Base-by-base conservation (phyloP, 75 land plant genomes). In the Pinus albicaulis region DNA sequence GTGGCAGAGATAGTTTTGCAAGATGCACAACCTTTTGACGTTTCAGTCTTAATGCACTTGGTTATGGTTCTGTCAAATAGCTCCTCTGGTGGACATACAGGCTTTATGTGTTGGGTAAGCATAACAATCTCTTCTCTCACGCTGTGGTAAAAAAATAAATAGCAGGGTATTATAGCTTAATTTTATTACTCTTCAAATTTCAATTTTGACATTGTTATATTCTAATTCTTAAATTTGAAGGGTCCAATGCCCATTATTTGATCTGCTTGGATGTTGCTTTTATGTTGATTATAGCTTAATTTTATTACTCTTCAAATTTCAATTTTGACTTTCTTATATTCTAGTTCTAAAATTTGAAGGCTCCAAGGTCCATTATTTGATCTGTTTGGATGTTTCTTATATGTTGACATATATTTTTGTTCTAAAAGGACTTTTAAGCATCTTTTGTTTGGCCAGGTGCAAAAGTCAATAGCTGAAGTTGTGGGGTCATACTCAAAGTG, bases 391-490 rank as follows among this genome's bases (percentile, higher is more conserved):
- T n/a, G 3, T 7, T 38, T 2, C 41, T 68, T 68, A 41, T 19
- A 38, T 68, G 34, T 41, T 38, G 71, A n/a, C n/a, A n/a, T n/a
- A n/a, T n/a, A n/a, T 68, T 16, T 68, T 20, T 8, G 8, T 20
- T 17, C 22, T 38, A 38, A 48, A 48, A 41, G 52, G 52, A 68
- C 8, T 68, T 68, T 7, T 41, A 41, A 38, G n/a, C n/a, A 7
- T 41, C 13, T 41, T 7, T 41, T 68, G 34, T 75, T 1, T 58
- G 4, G 38, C 71, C 72, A 97, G 99, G 95, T 98, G 15, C 89
- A 95, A 69, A 95, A 89, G 82, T 88, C 99, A n/a, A 85, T 94
- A 56, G 98, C 98, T 58, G 92, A 98, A 81, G 98, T 93, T 79
- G 83, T 92, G 81, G 99, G 98, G 24, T 92, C 98, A 7, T 98